Conservation (phyloP, 768 basidiomycete species). For the Termitomyces eurrhizus region DNA sequence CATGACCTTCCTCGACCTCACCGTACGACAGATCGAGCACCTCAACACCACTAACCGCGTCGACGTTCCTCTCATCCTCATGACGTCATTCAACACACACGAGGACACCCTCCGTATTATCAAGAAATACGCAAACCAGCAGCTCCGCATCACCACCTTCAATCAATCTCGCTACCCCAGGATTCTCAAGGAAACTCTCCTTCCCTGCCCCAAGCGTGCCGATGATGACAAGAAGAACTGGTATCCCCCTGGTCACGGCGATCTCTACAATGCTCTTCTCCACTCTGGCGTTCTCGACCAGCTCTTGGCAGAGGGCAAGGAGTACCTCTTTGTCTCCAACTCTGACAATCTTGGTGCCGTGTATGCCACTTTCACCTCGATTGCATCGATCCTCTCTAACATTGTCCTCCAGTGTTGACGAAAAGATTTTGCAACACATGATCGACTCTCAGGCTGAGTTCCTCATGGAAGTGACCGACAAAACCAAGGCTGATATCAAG, state of each 20-base stretch:
- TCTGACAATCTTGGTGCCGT: conserved; percentile 95
- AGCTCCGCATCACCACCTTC: conserved; percentile 88
- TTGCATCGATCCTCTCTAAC: not conserved
- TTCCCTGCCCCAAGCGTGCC: conserved; percentile 76
- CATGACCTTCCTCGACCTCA: conserved; percentile 96
- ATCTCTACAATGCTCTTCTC: conserved; percentile 88
- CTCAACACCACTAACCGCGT: conserved; percentile 81
- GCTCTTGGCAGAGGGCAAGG: conserved; percentile 87
- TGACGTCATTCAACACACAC: conserved; percentile 99
- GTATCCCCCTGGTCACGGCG: conserved; percentile 98
- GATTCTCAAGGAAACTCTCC: conserved; percentile 84
- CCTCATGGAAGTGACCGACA: conserved; percentile 95
- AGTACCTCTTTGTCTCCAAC: conserved; percentile 97
- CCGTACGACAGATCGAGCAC: conserved; percentile 93
- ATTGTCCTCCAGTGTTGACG: conserved; percentile 55
- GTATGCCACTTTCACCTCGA: conserved; percentile 36
- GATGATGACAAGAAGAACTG: conserved; percentile 86
- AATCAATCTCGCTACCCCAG: conserved; percentile 94
- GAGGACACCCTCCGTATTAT: conserved; percentile 95
- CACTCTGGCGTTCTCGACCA: conserved; percentile 91
- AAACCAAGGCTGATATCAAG: conserved; percentile 85
- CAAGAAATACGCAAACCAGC: conserved; percentile 95
- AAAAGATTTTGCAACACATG: conserved; percentile 85
- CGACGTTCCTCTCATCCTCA: conserved; percentile 95
- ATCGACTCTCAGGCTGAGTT: conserved; percentile 78